phyloP scores from a whole-genome alignment of 495 filamentous ascomycete genomes.

The Neurospora intermedia region DNA sequence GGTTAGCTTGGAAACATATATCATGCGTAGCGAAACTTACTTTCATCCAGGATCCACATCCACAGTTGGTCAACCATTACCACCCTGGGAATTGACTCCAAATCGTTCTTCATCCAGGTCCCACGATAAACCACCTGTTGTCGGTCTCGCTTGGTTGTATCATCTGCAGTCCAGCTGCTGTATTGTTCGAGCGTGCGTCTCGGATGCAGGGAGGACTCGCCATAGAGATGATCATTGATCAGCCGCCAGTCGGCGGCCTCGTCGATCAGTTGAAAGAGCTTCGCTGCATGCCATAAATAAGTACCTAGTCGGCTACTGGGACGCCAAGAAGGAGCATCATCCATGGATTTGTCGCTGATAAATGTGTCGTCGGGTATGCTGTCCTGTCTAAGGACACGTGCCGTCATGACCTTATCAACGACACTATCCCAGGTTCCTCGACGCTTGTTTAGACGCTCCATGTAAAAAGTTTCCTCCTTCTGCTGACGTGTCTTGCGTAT shows the following conservation, averaged over 20 bases:
- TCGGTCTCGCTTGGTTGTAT: slow-evolving; percentile 11
- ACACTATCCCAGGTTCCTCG: slow-evolving; percentile 16
- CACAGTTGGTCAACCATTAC: slow-evolving; percentile 70
- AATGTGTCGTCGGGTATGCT: not conserved
- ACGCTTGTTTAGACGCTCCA: slow-evolving; percentile 14
- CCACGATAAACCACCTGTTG: slow-evolving; percentile 15
- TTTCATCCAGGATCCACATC: slow-evolving; percentile 58
- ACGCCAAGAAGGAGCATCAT: slow-evolving; percentile 13
- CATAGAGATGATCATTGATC: slow-evolving; percentile 14
- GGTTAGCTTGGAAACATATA: not conserved
- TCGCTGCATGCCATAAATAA: slow-evolving; percentile 17
- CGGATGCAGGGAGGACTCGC: slow-evolving; percentile 9
- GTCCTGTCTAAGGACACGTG: not conserved
- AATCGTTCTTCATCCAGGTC: slow-evolving; percentile 11
- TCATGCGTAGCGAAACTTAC: not conserved
- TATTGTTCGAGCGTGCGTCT: slow-evolving; percentile 14
- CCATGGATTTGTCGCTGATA: not conserved
- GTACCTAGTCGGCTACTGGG: slow-evolving; percentile 12
- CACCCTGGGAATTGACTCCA: slow-evolving; percentile 43
- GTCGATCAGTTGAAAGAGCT: slow-evolving; percentile 18
- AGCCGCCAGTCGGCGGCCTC: slow-evolving; percentile 19
- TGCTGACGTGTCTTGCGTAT: slow-evolving; percentile 11
- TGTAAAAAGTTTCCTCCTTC: slow-evolving; percentile 9
- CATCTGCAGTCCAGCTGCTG: slow-evolving; percentile 13
- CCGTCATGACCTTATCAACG: slow-evolving; percentile 9